Conservation (phyloP, 1,284 basidiomycete species). For the Malassezia nana region DNA sequence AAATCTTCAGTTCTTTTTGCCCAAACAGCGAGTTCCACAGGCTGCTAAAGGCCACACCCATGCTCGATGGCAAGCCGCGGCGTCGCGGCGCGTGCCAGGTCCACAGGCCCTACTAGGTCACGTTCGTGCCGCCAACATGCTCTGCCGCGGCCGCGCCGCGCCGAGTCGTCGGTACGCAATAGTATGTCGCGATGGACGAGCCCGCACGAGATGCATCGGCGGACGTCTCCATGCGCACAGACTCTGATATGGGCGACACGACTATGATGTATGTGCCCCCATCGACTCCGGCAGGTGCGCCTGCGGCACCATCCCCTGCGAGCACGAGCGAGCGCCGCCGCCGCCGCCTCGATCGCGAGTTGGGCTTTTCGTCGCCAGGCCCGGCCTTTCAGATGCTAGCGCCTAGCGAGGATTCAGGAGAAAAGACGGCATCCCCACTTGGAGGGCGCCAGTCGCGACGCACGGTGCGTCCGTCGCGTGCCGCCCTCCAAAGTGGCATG, state of each 20-base stretch:
- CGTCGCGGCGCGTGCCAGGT: not conserved
- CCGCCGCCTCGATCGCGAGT: constrained; percentile 30
- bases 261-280: not conserved
- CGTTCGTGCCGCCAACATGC: not conserved
- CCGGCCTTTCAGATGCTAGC: constrained; percentile 27
- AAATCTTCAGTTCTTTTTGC: constrained; percentile 51
- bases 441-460: not conserved
- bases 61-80: constrained; percentile 10
- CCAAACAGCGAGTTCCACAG: constrained; percentile 52
- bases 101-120: not conserved
- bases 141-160: no score
- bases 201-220: not conserved
- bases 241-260: no score
- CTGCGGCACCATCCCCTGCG: no score
- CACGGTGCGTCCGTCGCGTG: constrained; percentile 5
- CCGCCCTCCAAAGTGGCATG: constrained; percentile 9
- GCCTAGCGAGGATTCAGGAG: constrained; percentile 4
- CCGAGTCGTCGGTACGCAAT: not conserved
- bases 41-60: constrained; percentile 45
- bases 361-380: constrained; percentile 40
- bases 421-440: not conserved
- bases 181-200: not conserved
- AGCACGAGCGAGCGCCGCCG: constrained; percentile 8
- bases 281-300: not conserved
- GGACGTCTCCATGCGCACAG: no score